These are phyloP conservation scores for Biancaea sappan DNA, from an alignment of 306 rosid species.

Conservation along the genomic window DNA sequence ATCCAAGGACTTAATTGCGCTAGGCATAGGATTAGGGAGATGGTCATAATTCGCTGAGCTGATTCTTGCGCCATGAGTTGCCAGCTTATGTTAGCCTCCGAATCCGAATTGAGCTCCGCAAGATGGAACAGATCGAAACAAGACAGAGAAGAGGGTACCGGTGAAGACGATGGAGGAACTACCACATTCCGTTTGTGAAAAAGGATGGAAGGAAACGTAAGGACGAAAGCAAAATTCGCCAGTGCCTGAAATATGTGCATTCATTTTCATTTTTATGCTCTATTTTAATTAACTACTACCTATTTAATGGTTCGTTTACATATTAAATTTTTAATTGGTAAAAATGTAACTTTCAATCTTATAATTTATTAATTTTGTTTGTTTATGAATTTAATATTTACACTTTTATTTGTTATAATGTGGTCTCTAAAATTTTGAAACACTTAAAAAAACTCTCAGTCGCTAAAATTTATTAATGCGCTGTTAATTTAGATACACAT, in stretches of 20 bases:
- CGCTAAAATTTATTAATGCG: too few species aligned
- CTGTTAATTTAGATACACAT: too few species aligned
- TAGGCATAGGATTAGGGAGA: constrained; percentile 25
- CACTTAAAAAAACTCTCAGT: too few species aligned
- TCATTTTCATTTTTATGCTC: background rate
- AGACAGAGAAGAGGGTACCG: background rate
- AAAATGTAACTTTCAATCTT: too few species aligned
- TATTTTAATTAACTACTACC: background rate
- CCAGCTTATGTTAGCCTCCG: background rate
- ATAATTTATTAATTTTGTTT: too few species aligned
- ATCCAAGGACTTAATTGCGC: constrained; percentile 6
- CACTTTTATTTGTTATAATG: too few species aligned
- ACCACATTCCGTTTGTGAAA: background rate
- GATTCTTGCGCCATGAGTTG: constrained; percentile 40
- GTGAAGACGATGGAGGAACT: background rate
- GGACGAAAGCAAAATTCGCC: constrained; percentile 20
- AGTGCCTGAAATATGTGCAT: background rate
- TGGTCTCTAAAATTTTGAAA: too few species aligned
- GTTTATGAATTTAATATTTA: too few species aligned
- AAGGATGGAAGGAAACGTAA: background rate
- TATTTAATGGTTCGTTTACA: background rate
- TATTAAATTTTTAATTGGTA: background rate
- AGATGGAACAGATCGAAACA: constrained; percentile 30
- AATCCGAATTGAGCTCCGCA: constrained; percentile 7
- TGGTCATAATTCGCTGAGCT: constrained; percentile 30